Conservation (phyloP, 2,329 filamentous ascomycete species). For the Emmonsiellopsis sp. region DNA sequence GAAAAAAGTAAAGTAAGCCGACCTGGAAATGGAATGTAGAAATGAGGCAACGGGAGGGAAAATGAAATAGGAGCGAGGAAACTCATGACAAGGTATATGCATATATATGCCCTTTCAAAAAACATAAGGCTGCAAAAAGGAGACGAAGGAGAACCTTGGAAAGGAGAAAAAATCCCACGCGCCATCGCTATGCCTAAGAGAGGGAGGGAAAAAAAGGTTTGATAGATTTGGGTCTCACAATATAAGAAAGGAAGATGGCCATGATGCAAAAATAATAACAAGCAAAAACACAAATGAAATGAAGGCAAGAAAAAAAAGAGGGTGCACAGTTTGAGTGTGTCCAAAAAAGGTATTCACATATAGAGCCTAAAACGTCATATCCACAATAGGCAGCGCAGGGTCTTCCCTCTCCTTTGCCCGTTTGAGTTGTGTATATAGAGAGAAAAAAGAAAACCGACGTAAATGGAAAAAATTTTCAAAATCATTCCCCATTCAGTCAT, state of each 20-base stretch:
- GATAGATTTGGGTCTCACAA: not conserved
- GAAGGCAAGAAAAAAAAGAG: not conserved
- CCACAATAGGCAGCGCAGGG: too few species aligned
- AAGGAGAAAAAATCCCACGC: conserved; percentile 1
- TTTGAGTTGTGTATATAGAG: too few species aligned
- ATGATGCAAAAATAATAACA: not conserved
- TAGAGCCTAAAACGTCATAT: not conserved
- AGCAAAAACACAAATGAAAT: not conserved
- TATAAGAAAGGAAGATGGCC: not conserved
- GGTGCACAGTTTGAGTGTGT: not conserved
- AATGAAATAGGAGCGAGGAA: not conserved
- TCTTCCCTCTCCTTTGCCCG: too few species aligned
- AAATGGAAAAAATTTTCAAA: too few species aligned
- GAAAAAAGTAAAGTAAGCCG: too few species aligned
- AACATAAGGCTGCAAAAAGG: not conserved
- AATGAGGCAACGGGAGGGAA: conserved; percentile 16
- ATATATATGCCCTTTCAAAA: conserved; percentile 3
- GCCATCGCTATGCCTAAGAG: conserved; percentile 7
- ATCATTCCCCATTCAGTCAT: too few species aligned
- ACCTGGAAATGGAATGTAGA: conserved; percentile 7
- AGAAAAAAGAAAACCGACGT: too few species aligned
- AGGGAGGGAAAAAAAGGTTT: not conserved
- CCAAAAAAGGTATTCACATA: not conserved
- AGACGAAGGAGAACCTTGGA: not conserved
- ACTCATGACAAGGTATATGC: not conserved